phyloP scores from a whole-genome alignment of 345 rosid species.

The Fremontodendron californicum region DNA sequence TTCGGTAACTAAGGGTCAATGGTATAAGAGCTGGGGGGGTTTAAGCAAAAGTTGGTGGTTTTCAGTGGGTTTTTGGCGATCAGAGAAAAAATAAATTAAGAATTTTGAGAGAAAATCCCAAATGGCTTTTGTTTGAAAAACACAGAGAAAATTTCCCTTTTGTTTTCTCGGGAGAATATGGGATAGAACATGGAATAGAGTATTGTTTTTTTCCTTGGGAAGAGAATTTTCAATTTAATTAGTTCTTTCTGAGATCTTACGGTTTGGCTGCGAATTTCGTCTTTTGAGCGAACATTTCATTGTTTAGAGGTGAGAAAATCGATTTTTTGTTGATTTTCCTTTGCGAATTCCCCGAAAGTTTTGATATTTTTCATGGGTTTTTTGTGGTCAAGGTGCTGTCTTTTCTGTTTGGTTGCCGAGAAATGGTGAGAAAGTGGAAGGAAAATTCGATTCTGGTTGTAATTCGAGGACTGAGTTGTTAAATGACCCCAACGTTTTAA shows the following conservation, averaged over 20 bases:
- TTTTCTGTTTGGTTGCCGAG: conserved; percentile 22
- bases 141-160: conserved; percentile 10
- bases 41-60: conserved; percentile 49
- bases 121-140: conserved; percentile 37
- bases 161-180: conserved; percentile 37
- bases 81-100: conserved; percentile 17
- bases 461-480: not conserved
- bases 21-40: conserved; percentile 55
- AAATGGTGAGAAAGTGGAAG: not conserved
- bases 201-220: conserved; percentile 20
- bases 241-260: conserved; percentile 33
- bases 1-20: conserved; percentile 44
- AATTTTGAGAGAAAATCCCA: conserved; percentile 18
- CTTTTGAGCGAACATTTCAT: conserved; percentile 18
- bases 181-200: conserved; percentile 36
- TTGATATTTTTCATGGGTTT: conserved; percentile 12
- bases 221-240: conserved; percentile 17
- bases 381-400: conserved; percentile 10
- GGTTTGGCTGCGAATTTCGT: conserved; percentile 24
- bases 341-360: conserved; percentile 14
- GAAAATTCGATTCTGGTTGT: conserved; percentile 1
- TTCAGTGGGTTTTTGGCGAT: conserved; percentile 46
- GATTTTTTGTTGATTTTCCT: conserved; percentile 9
- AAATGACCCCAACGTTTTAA: not conserved
- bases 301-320: conserved; percentile 32